These are phyloP conservation scores for Chlorokybus atmophyticus DNA, from an alignment of 139 green algal genomes.

Conservation along the genomic window DNA sequence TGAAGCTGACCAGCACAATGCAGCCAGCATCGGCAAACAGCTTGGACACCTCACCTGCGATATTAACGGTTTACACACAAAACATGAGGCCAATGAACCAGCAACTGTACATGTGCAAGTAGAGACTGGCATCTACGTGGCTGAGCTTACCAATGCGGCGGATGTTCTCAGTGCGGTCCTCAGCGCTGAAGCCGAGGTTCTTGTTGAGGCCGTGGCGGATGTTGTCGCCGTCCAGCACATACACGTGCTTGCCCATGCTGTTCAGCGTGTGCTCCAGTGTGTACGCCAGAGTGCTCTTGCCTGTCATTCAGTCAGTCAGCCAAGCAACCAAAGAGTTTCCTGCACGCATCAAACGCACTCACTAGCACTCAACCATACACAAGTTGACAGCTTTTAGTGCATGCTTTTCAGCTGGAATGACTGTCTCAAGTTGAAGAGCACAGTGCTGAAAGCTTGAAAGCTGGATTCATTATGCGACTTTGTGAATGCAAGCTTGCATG, in stretches of 20 bases:
- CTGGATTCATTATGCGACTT: no score
- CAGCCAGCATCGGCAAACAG: conserved; percentile 75
- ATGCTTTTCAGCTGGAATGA: not conserved
- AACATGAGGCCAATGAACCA: not conserved
- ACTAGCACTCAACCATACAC: not conserved
- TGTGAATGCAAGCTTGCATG: no score
- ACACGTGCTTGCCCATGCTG: conserved; percentile 54
- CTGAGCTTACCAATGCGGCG: conserved; percentile 51
- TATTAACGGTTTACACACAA: not conserved
- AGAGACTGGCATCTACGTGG: no score
- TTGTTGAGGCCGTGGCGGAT: conserved; percentile 81
- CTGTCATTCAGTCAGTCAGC: not conserved
- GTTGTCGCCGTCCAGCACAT: conserved; percentile 88
- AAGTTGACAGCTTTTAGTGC: not conserved
- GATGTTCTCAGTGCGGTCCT: conserved; percentile 87
- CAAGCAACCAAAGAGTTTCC: not conserved
- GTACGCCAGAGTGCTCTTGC: conserved; percentile 42
- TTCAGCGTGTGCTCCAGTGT: conserved; percentile 63
- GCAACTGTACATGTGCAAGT: no score
- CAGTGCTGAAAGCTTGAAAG: not conserved
- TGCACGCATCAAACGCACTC: not conserved
- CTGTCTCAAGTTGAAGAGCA: not conserved
- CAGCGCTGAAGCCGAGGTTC: conserved; percentile 73
- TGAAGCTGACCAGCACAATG: conserved; percentile 84
- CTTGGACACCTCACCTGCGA: conserved; percentile 66